Base-by-base conservation (phyloP, 129 eudicot genomes). In the Artemisia argyi region DNA sequence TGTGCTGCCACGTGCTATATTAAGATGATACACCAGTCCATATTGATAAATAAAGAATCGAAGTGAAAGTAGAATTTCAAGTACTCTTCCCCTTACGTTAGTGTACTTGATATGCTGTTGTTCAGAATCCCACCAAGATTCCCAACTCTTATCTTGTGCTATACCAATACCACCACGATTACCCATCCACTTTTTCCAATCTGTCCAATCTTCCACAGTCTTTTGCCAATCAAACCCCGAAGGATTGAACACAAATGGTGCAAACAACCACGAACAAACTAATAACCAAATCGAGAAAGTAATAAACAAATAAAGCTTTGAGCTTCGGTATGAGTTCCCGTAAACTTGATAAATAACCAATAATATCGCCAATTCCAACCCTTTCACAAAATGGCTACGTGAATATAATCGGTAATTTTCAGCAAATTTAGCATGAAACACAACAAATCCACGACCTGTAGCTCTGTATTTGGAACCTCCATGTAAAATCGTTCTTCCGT, bases 141-240 rank as follows among this genome's bases (percentile, higher is more conserved):
- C 98, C 98, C 98, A 93, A 79, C 98, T 93, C 81, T 85, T 89
- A 71, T 90, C 85, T 11, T 76, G 85, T 16, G 89, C 74, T 54
- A 89, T 87, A 26, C 95, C 96, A 24, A 89, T 87, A 10, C 98
- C 98, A 17, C 98, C 97, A 9, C 97, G 83, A 51, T 93, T 89
- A 22, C 97, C 95, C 91, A 93, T 90, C 98, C 98, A 93, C 83
- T 92, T 80, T 71, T 87, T 90, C 98, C 98, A 93, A 65, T 89
- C 95, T 7, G 97, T 76, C 97, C 96, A 93, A 72, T 93, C 98
- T 61, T 93, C 98, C 55, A 93, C 96, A 0, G 95, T 89, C 70
- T 93, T 89, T 76, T 87, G 97, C 97, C 97, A 89, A 20, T 93
- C 96, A 61, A 93, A 89, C 30, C 98, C 97, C 5, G 96, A 86